Base-by-base conservation (phyloP, 2,329 filamentous ascomycete species). In the Thelonectria discophora region DNA sequence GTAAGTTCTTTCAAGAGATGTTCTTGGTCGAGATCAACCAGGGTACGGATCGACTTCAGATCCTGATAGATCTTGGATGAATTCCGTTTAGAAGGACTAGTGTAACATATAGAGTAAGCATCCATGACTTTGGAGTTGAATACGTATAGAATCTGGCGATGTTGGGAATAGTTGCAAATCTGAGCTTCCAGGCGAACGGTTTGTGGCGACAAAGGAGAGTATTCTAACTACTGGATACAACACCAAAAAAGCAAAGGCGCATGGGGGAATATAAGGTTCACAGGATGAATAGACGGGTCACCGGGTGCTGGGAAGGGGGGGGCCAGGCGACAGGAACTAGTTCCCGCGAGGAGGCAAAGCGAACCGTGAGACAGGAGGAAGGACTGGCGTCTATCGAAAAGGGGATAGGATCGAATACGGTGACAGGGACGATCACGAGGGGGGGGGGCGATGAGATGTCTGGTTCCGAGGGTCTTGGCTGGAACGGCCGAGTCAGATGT, bases 1-100 rank as follows among this genome's bases (percentile, higher is more conserved):
- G 64, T 48, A 47, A 75, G 68, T 40, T 65, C 69, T 58, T 69
- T 72, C 13, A 71, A 62, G 32, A 75, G 63, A 34, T 73, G 72
- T 40, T 76, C 71, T 52, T 72, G 69, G 53, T 73, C 69, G 56
- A 77, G 69, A 40, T 75, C 73, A 49, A 74, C 65, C 30, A 78
- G 66, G 60, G 71, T 78, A 45, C 77, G 79, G 52, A 77, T 78
- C 21, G 77, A 75, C 65, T 76, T 77, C 21, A 85, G 76, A 67
- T 85, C 83, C 63, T 80, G 80, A 69, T 84, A 84, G 53, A 85
- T 81, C 54, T 76, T 80, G 46, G 82, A 84, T 24, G 78, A 76
- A 57, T 73, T 74, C 65, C 80, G 78, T 51, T 73, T 75, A 17
- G 79, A 73, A 30, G 78, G 72, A 70, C 80, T 84, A 66, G 78